Percentiles rank a stretch among this genome's conserved stretches.
Conservation (phyloP, 148 eudicot genomes). For the Limonium bicolor region DNA sequence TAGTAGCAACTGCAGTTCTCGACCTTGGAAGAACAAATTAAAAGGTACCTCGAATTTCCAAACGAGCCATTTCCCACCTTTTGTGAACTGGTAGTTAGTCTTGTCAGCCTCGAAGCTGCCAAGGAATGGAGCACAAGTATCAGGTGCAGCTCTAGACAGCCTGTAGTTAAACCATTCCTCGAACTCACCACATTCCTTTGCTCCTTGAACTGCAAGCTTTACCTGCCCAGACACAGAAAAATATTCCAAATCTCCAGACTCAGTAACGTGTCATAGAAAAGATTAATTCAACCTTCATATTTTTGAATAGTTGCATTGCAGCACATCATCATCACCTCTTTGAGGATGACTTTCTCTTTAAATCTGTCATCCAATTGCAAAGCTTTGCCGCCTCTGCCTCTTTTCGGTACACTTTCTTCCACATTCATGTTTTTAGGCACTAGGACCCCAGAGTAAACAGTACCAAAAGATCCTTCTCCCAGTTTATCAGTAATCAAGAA, state of each 20-base stretch:
- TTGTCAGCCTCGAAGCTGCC: constrained; percentile 82
- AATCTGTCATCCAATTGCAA: constrained; percentile 37
- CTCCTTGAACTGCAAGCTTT: constrained; percentile 83
- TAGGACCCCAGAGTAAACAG: constrained; percentile 73
- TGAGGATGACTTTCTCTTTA: constrained; percentile 82
- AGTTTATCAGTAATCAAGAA: constrained; percentile 48
- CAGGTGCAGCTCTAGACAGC: constrained; percentile 94
- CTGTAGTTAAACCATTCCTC: constrained; percentile 99
- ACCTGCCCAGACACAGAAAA: constrained; percentile 32
- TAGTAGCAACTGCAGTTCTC: no score
- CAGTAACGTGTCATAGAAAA: no score
- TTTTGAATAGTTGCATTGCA: no score
- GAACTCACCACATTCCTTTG: constrained; percentile 82
- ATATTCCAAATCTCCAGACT: no score
- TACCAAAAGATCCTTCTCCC: constrained; percentile 92
- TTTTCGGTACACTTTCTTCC: constrained; percentile 26
- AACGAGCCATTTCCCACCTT: constrained; percentile 94
- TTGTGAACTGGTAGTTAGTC: constrained; percentile 49
- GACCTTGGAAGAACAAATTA: not conserved
- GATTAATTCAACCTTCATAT: no score
- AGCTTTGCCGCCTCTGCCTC: constrained; percentile 15
- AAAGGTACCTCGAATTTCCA: constrained; percentile 95
- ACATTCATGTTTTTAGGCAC: constrained; percentile 48
- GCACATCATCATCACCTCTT: constrained; percentile 30
- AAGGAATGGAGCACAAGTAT: constrained; percentile 95